Conservation (phyloP, 495 filamentous ascomycete genomes). For the Xylona heveae region DNA sequence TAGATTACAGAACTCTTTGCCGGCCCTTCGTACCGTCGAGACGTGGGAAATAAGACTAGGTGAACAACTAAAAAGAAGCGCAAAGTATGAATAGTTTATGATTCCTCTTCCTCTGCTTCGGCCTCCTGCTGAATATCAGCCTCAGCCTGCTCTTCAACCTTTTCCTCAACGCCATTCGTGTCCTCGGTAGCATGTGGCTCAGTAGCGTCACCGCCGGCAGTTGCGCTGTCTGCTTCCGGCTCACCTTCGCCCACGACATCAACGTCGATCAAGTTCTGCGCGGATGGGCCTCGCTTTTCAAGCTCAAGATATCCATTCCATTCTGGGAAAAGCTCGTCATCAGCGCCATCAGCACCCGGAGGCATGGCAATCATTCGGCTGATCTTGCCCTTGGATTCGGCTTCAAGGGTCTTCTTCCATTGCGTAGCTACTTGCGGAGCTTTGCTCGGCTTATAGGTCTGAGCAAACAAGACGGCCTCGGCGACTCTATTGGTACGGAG, state of each 20-base stretch:
- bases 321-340: slow-evolving; percentile 84
- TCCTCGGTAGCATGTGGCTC: background rate
- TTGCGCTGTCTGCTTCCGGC: background rate
- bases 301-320: slow-evolving; percentile 78
- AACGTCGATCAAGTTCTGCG: slow-evolving; percentile 10
- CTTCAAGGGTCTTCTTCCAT: slow-evolving; percentile 71
- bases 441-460: slow-evolving; percentile 82
- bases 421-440: slow-evolving; percentile 39
- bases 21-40: no score
- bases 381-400: slow-evolving; percentile 61
- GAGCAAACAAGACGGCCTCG: slow-evolving; percentile 76
- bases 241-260: slow-evolving; percentile 5
- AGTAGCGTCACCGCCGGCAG: no score
- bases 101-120: no score
- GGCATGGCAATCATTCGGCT: slow-evolving; percentile 69
- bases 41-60: no score
- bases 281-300: slow-evolving; percentile 39
- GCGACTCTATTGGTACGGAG: slow-evolving; percentile 53
- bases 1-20: no score
- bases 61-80: no score
- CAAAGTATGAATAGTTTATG: no score
- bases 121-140: no score
- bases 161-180: background rate
- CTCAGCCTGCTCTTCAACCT: background rate
- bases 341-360: slow-evolving; percentile 36